Base-by-base conservation (phyloP, 75 land plant species). In the Gnetum montanum region DNA sequence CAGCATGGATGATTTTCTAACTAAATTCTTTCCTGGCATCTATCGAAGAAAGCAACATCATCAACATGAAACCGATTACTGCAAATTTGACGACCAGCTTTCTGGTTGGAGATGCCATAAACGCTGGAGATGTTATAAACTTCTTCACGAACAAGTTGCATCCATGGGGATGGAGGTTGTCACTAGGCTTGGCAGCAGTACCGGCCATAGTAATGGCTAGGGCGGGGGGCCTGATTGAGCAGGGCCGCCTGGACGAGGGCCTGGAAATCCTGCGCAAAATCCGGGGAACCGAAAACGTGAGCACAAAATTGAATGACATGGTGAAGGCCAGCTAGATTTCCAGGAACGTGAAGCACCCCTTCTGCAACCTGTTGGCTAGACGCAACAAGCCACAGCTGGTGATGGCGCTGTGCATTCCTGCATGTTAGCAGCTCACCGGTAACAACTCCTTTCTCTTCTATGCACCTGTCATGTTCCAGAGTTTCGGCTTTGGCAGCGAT, bases 391-490 rank as follows among this genome's bases (percentile, higher is more conserved):
- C 92, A 8, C 92, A 83, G 66, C 58, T 87, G 29, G 49, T 87
- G 6, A 73, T 79, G 2, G 82, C 84, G 0, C 19, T 72, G 19
- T 71, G 78, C 8, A 87, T 87, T 27, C 88, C 88, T 3, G 78
- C 83, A 1, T 87, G 79, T 64, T 88, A 87, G 61, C 90, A 85
- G 46, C 70, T 92, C 30, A 73, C 97, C 1, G 97, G 97, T 22
- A 88, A 68, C 70, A 86, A 86, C 61, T 80, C 92, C 7, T 80
- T 90, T n/a, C 71, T 86, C 34, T 90, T 91, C 62, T 91, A 91
- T 34, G 84, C 89, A 18, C 97, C 97, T 1, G 94, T 91, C 23
- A 71, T 91, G 7, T 84, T 91, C 58, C 79, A 77, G 31, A 88
- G 77, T 52, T 29, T 90, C 60, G 96, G 96, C 4, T 77, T 83